Evolutionary conservation across 495 filamentous ascomycete genomes (phyloP).

Genomic region (Neurospora discreta): DNA sequence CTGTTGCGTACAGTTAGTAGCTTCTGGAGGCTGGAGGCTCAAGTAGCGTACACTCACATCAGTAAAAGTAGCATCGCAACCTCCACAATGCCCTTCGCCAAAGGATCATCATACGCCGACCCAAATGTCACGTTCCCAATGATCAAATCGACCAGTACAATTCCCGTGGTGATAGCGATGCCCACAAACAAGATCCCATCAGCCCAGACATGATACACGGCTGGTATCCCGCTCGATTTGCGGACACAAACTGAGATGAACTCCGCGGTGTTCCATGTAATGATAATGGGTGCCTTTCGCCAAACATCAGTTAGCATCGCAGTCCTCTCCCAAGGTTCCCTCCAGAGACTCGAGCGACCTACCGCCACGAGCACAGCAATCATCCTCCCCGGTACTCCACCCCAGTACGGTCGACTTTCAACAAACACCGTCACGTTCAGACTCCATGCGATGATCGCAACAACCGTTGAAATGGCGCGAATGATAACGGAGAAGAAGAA

Average conservation of each 20-base stretch:
- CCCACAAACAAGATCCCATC: neutral
- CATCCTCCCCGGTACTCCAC: neutral
- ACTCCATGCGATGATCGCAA: constrained; percentile 3
- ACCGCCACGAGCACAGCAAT: constrained; percentile 4
- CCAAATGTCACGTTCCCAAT: neutral
- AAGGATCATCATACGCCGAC: neutral
- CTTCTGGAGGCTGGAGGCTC: neutral
- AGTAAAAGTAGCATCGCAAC: neutral
- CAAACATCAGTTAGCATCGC: neutral
- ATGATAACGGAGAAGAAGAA: constrained; percentile 10
- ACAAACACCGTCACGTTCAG: constrained; percentile 3
- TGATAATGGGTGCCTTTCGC: constrained; percentile 4
- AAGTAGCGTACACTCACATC: neutral
- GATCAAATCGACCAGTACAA: neutral
- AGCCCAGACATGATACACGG: neutral
- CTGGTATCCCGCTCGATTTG: neutral
- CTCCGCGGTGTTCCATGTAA: constrained; percentile 12
- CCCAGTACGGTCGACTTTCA: neutral
- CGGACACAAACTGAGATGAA: neutral
- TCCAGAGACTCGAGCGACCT: neutral
- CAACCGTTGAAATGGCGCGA: constrained; percentile 6
- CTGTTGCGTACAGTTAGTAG: neutral
- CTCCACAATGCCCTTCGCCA: neutral
- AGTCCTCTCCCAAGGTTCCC: neutral
- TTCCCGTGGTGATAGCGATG: neutral